Percentiles rank a stretch among this genome's conserved stretches.
phyloP scores from a whole-genome alignment of 148 eudicot species.

The Persicaria tinctoria region DNA sequence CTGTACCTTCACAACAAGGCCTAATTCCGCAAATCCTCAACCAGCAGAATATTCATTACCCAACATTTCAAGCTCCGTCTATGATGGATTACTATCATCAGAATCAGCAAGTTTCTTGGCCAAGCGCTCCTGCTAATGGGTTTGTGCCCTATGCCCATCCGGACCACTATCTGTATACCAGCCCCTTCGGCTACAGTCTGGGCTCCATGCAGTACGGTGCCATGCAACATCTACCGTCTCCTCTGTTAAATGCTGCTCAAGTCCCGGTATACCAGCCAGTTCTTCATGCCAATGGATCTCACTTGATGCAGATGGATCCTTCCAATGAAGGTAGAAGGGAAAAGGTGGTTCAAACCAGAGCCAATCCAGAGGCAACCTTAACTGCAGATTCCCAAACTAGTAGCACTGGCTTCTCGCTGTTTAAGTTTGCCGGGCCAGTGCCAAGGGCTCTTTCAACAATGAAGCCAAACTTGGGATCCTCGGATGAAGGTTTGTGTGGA shows the following conservation, averaged over 20 bases:
- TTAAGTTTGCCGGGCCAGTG: slow-evolving; percentile 82
- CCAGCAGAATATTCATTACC: slow-evolving; percentile 53
- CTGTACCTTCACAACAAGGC: slow-evolving; percentile 36
- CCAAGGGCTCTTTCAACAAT: slow-evolving; percentile 60
- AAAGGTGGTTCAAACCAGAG: slow-evolving; percentile 21
- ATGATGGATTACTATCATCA: slow-evolving; percentile 69
- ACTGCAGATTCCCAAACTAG: slow-evolving; percentile 19
- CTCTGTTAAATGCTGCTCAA: slow-evolving; percentile 38
- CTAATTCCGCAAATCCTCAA: slow-evolving; percentile 46
- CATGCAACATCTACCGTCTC: slow-evolving; percentile 54
- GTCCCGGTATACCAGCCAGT: slow-evolving; percentile 66
- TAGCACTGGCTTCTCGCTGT: slow-evolving; percentile 70
- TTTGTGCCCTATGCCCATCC: slow-evolving; percentile 54
- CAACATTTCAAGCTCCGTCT: slow-evolving; percentile 62
- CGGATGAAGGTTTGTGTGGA: slow-evolving; percentile 38
- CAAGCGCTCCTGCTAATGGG: slow-evolving; percentile 60
- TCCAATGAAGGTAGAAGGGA: slow-evolving; percentile 24
- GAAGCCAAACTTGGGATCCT: slow-evolving; percentile 27
- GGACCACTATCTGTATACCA: slow-evolving; percentile 52
- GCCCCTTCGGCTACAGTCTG: slow-evolving; percentile 50
- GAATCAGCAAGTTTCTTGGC: slow-evolving; percentile 58
- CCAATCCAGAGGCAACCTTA: slow-evolving; percentile 13
- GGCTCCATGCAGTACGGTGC: slow-evolving; percentile 64
- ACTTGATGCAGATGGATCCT: slow-evolving; percentile 33
- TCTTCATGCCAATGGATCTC: slow-evolving; percentile 31